Evolutionary conservation across 441 rosid species (phyloP), one percentile per base, ranked within the genome.

Genomic region (Hypseocharis bilobata): DNA sequence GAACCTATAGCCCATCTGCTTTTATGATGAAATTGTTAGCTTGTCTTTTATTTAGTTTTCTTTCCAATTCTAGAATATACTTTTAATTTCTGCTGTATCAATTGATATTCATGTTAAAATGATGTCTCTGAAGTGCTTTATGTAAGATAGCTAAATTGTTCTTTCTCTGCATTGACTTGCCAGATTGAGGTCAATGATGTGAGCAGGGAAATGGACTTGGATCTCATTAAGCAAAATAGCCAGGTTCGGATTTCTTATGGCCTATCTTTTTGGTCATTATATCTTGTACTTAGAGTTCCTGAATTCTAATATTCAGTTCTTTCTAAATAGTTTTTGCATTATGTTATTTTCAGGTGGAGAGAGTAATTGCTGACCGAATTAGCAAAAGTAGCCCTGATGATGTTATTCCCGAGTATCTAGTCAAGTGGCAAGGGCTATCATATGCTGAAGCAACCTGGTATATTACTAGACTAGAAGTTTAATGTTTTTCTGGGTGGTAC

Each of bases 401-500:
- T 72, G 86, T 91, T 70, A 84, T 88, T 76, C 91, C 91, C 6
- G 98, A 91, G 84, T 95, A 95, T 76, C 74, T 95, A 62, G 98
- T 95, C 72, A 95, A 95, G 86, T 95, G 99, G 99, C 96, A 87
- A 76, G 99, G 99, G 68, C 86, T 95, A 59, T 95, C 99, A 68
- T 95, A 95, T 81, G 99, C 99, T 63, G 99, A 95, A 84, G 98
- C 97, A 69, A 95, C 98, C 66, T 95, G 99, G 99, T 95, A 86
- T 71, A 38, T 17, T 4, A 60, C 28, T 60, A 34, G 8, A 34
- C 26, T 16, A 57, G 38, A 2, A 32, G 38, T 57, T 29, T 14
- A 27, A 27, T 56, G 19, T 4, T 32, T 60, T 34, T 59, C 61
- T 26, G 17, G 8, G 11, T 29, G 38, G 28, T 57, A 29, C 8